Evolutionary conservation across 2,329 filamentous ascomycete genomes (phyloP).

Genomic region (Aspergillus felis): DNA sequence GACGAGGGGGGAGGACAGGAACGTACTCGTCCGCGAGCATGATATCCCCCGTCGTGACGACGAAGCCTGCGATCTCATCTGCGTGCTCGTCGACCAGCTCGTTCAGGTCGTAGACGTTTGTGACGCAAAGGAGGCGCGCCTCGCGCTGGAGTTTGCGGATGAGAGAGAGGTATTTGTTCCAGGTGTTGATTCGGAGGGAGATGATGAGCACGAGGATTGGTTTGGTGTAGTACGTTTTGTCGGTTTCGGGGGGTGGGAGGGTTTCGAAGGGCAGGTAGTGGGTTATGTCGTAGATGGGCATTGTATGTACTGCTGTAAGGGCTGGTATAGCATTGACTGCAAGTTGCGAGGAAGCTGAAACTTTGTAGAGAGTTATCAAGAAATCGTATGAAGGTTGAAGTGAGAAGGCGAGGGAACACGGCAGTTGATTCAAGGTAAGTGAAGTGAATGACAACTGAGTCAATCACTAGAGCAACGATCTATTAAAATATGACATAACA

Average conservation of each 20-base stretch:
- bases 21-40: constrained; percentile 2
- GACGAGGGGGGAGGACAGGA: no score
- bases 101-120: background rate
- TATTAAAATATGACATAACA: background rate
- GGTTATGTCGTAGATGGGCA: background rate
- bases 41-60: constrained; percentile 6
- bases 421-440: background rate
- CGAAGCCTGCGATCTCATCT: constrained; percentile 6
- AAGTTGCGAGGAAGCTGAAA: background rate
- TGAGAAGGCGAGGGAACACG: background rate
- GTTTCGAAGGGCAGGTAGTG: background rate
- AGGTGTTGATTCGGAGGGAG: background rate
- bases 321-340: no score
- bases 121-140: constrained; percentile 3
- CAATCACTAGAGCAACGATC: background rate
- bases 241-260: background rate
- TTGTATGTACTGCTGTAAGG: background rate
- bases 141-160: constrained; percentile 8
- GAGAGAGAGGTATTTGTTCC: background rate
- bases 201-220: background rate
- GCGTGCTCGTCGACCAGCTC: background rate
- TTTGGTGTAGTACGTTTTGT: background rate
- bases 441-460: background rate
- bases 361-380: background rate
- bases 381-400: background rate